A percentile compares a stretch with the other conserved stretches of the same genome.
phyloP scores from a whole-genome alignment of 495 filamentous ascomycete species.

The Aspergillus asperescens region DNA sequence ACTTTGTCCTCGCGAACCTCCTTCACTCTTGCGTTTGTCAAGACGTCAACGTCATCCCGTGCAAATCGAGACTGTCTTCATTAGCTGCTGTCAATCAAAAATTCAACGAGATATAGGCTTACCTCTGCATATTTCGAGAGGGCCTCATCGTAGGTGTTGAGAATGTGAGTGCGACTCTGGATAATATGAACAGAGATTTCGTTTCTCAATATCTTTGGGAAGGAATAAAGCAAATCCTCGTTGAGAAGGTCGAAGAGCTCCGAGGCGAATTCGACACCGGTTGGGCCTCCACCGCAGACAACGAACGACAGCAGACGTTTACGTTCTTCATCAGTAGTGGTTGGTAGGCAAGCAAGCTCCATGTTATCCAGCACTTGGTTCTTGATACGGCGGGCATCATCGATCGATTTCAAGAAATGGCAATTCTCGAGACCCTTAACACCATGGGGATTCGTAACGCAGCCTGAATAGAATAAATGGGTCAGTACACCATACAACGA shows the following conservation, averaged over 20 bases:
- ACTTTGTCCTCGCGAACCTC: slow-evolving; percentile 80
- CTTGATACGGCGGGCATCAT: slow-evolving; percentile 82
- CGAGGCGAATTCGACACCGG: slow-evolving; percentile 95
- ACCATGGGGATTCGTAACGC: slow-evolving; percentile 88
- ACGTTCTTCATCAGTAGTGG: slow-evolving; percentile 84
- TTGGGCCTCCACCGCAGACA: slow-evolving; percentile 89
- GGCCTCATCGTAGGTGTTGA: slow-evolving; percentile 97
- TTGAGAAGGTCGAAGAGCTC: slow-evolving; percentile 95
- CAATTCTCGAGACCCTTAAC: slow-evolving; percentile 94
- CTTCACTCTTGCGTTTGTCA: slow-evolving; percentile 87
- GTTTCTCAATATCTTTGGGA: slow-evolving; percentile 85
- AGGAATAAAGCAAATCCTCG: slow-evolving; percentile 79
- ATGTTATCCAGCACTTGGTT: slow-evolving; percentile 89
- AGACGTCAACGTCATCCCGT: slow-evolving; percentile 82
- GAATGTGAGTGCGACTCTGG: slow-evolving; percentile 85
- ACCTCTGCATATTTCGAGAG: slow-evolving; percentile 88
- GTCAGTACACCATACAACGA: neutral
- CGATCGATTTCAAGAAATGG: slow-evolving; percentile 89
- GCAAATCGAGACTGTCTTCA: slow-evolving; percentile 58
- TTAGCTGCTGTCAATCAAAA: slow-evolving; percentile 1
- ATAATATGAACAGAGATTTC: slow-evolving; percentile 98
- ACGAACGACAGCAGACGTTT: slow-evolving; percentile 88
- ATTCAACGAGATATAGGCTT: slow-evolving; percentile 4
- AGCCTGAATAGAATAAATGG: slow-evolving; percentile 48
- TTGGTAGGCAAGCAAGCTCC: slow-evolving; percentile 88